Evolutionary conservation across 495 filamentous ascomycete genomes (phyloP), one percentile per base, ranked within the genome.

Genomic region (Tetracladium setigerum): DNA sequence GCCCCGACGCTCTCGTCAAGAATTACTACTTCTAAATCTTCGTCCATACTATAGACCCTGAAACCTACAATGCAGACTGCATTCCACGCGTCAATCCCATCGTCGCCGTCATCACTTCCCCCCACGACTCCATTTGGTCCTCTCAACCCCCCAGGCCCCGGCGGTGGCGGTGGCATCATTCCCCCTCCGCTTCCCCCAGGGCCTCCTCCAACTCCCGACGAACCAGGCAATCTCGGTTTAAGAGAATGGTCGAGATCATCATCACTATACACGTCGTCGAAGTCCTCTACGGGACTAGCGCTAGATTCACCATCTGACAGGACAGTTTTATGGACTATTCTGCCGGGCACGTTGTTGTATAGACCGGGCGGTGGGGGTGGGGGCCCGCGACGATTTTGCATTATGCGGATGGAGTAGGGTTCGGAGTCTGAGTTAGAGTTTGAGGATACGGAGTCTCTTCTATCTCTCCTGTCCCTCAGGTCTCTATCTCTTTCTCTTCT

Each of bases 81-180:
- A 41, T 57, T 57, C 57, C 57, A 60, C 1, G 57, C 50, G 40
- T 90, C 77, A 5, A 55, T 60, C 49, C 68, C 74, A 36, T 73
- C 68, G 39, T 74, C 70, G 39, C 30, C 30, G 39, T 70, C 69
- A 16, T 60, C 55, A 50, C 37, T 44, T 4, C 46, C 40, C 22
- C 22, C 22, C 3, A 3, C 7, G 3, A 27, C 22, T 3, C 22
- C 22, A 27, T 27, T 27, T 7, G 22, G 22, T 3, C 22, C 22
- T 27, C 22, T 3, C 22, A 27, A 7, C 22, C 22, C 22, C 3
- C 22, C 22, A 27, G 3, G 3, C 22, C 22, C 22, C 7, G 22
- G 22, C 22, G 22, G 22, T 27, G 22, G 22, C 22, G 22, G 22
- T 7, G 22, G 22, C 22, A 27, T 27, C 22, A 27, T 27, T 7